Conservation (phyloP, 495 filamentous ascomycete genomes). For the Tuber microsphaerosporum region DNA sequence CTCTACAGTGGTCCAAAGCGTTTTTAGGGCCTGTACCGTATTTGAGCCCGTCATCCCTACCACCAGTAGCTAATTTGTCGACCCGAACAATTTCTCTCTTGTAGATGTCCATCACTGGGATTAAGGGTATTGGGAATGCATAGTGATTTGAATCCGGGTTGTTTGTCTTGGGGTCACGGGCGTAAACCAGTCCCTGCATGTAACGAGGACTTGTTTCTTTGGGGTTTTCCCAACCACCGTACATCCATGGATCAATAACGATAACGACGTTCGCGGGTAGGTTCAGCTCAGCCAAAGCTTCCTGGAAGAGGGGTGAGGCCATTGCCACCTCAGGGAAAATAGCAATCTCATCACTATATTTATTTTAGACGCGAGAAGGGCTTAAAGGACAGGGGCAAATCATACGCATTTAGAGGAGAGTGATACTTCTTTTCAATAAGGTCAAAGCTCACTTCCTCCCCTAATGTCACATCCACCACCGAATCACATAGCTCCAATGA, state of each 20-base stretch:
- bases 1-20: constrained; percentile 45
- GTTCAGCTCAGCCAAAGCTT: constrained; percentile 54
- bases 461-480: constrained; percentile 53
- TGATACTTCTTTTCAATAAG: constrained; percentile 56
- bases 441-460: constrained; percentile 48
- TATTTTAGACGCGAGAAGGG: constrained; percentile 26
- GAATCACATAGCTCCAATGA: constrained; percentile 57
- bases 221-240: constrained; percentile 54
- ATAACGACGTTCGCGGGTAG: constrained; percentile 59
- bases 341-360: constrained; percentile 54
- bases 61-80: constrained; percentile 52
- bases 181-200: constrained; percentile 49
- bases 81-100: constrained; percentile 50
- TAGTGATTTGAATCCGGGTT: constrained; percentile 54
- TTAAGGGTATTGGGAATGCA: constrained; percentile 52
- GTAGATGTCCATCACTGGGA: constrained; percentile 52
- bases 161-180: constrained; percentile 47
- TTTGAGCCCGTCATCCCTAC: constrained; percentile 44
- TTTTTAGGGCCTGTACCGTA: constrained; percentile 44
- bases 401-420: constrained; percentile 55
- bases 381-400: constrained; percentile 15
- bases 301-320: constrained; percentile 55
- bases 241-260: constrained; percentile 66
- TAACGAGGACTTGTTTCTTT: constrained; percentile 52
- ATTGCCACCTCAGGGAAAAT: constrained; percentile 56